These are phyloP conservation scores for Zanthoxylum bungeanum DNA, from an alignment of 345 rosid species.

Conservation along the genomic window DNA sequence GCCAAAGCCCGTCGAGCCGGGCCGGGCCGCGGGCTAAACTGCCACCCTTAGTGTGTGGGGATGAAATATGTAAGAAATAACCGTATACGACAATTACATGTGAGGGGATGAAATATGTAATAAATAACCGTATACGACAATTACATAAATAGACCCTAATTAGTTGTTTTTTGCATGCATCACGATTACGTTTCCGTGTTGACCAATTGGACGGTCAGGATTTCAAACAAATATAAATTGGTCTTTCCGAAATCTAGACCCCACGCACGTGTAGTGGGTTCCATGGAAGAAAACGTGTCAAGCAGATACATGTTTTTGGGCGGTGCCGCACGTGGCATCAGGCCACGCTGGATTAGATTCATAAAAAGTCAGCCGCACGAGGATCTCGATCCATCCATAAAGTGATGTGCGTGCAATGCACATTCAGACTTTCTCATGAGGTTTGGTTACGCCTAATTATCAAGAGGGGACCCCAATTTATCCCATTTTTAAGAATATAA, in stretches of 20 bases:
- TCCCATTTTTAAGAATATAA: too few species aligned
- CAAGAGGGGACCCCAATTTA: too few species aligned
- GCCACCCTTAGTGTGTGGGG: too few species aligned
- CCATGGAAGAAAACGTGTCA: neutral
- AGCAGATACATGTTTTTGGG: neutral
- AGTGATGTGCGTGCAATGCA: neutral
- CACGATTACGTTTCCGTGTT: neutral
- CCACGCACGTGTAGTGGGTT: neutral
- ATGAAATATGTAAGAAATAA: too few species aligned
- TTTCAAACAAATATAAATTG: neutral
- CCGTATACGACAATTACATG: too few species aligned
- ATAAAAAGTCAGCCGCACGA: conserved; percentile 5
- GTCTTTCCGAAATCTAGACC: neutral
- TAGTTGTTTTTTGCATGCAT: neutral
- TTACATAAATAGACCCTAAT: too few species aligned
- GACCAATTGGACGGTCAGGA: neutral
- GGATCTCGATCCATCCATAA: neutral
- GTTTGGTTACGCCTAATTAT: too few species aligned
- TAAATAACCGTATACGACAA: too few species aligned
- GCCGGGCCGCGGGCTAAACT: too few species aligned
- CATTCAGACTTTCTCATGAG: too few species aligned
- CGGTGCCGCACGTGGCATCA: conserved; percentile 1
- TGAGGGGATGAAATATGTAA: too few species aligned
- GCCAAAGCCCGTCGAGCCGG: too few species aligned
- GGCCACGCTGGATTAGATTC: neutral